Base-by-base conservation (phyloP, 805 yeast species). In the Ogataea polymorpha region DNA sequence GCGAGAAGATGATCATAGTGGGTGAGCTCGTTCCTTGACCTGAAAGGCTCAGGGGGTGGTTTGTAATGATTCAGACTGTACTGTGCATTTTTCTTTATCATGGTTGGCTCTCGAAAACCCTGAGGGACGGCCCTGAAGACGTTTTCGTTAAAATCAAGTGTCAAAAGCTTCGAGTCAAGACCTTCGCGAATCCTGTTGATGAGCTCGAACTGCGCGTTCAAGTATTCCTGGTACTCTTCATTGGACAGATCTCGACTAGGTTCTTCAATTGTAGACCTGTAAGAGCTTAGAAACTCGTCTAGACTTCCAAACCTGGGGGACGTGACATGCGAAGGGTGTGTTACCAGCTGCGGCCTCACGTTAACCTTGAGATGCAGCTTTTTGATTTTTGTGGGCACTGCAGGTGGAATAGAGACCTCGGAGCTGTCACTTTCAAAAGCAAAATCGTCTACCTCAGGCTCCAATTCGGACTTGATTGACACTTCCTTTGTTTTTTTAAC, bases 1-100 rank as follows among this genome's bases (percentile, higher is more conserved):
- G 81, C 74, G 0, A 88, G 61, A 21, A 93, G 64, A 59, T 86
- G 82, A 54, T 90, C 97, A 32, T 75, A 74, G 53, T 77, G 82
- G 0, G 90, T 77, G 55, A 65, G 47, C 32, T 63, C 67, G 32
- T 59, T 54, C 33, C 56, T 55, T 28, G 54, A 25, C 34, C 64
- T 42, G 36, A 63, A 77, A 21, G 77, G 80, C 14, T 69, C 62
- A 37, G 67, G 65, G 2, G 74, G 67, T 0, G 67, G 57, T 33
- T 49, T 59, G 26, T 50, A 60, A 34, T 51, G 54, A 27, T 49
- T 54, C 24, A 53, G 38, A 14, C 67, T 62, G 26, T 58, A 54
- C 29, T 51, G 51, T 3, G 51, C 50, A 38, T 65, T 64, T 18
- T 50, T 54, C 40, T 64, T 64, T 13, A 65, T 58, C 64, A 65